Evolutionary conservation across 495 filamentous ascomycete species (phyloP), one percentile per base, ranked within the genome.

Genomic region (Penicillium pulvis): DNA sequence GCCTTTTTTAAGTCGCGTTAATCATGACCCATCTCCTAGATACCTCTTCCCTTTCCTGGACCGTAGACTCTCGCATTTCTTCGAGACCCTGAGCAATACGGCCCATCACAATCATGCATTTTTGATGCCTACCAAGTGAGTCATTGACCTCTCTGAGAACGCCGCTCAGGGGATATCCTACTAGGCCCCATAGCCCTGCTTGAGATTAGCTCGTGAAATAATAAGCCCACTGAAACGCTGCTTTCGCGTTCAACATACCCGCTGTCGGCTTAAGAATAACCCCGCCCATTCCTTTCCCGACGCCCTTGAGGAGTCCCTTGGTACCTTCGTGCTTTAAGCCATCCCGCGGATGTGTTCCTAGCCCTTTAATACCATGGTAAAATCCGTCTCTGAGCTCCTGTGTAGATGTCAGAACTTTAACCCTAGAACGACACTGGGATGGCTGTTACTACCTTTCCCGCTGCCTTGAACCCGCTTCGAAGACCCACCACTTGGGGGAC

Each of bases 281-380:
- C 0, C 90, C 89, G 33, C 87, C 89, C 36, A 92, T 78, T 1
- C 88, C 90, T 66, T 90, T 92, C 1, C 85, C 89, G 20, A 92
- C 75, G 0, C 90, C 90, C 66, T 92, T 92, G 6, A 90, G 44
- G 14, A 92, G 78, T 10, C 90, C 90, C 17, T 76, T 79, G 0
- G 79, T 73, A 3, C 90, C 89, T 58, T 87, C 86, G 49, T 91
- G 84, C 59, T 86, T 82, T 6, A 83, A 86, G 23, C 87, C 90
- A 33, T 79, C 75, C 12, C 85, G 56, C 6, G 90, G 90, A 43
- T 92, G 90, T 0, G 85, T 92, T 9, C 91, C 79, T 0, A 93
- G 70, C 0, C 90, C 90, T 3, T 88, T 83, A 17, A 91, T 79
- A 6, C 90, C 90, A 59, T 92, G 85, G 62, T 83, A 90, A 5